Conservation (phyloP, 345 rosid species). For the Corymbia maculata region DNA sequence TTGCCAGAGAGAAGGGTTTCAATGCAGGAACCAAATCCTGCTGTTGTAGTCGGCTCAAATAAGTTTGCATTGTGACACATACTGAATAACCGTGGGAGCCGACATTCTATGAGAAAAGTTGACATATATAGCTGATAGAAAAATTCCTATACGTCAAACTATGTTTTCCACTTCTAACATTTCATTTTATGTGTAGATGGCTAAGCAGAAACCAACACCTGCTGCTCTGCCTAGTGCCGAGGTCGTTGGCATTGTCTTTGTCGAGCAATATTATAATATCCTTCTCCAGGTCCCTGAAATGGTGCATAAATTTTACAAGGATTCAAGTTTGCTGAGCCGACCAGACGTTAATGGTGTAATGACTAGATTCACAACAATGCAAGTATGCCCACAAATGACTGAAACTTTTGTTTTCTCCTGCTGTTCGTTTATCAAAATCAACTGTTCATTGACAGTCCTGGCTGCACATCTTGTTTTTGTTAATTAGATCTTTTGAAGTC, state of each 20-base stretch:
- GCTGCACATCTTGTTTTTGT: not conserved
- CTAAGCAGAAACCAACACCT: slow-evolving; percentile 37
- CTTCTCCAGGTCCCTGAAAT: slow-evolving; percentile 50
- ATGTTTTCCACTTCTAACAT: not conserved
- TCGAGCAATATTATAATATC: slow-evolving; percentile 58
- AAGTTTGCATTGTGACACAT: not conserved
- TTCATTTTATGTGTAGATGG: slow-evolving; percentile 29
- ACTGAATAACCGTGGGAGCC: not conserved
- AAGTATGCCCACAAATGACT: slow-evolving; percentile 21
- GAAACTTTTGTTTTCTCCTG: not conserved
- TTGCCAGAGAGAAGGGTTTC: not conserved
- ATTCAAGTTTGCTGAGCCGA: slow-evolving; percentile 52
- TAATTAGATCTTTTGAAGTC: not conserved
- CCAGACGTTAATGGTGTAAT: slow-evolving; percentile 41
- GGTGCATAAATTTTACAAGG: slow-evolving; percentile 62
- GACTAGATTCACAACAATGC: slow-evolving; percentile 49
- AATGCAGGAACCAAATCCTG: not conserved
- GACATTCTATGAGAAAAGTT: not conserved
- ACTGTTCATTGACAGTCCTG: not conserved
- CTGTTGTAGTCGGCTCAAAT: not conserved
- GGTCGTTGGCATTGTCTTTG: slow-evolving; percentile 62
- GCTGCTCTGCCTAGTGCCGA: slow-evolving; percentile 22
- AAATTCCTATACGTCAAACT: not conserved
- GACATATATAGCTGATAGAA: not conserved
- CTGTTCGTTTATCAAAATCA: not conserved